Evolutionary conservation across 2,329 filamentous ascomycete genomes (phyloP).

Genomic region (Sporothrix brunneoviolacea): DNA sequence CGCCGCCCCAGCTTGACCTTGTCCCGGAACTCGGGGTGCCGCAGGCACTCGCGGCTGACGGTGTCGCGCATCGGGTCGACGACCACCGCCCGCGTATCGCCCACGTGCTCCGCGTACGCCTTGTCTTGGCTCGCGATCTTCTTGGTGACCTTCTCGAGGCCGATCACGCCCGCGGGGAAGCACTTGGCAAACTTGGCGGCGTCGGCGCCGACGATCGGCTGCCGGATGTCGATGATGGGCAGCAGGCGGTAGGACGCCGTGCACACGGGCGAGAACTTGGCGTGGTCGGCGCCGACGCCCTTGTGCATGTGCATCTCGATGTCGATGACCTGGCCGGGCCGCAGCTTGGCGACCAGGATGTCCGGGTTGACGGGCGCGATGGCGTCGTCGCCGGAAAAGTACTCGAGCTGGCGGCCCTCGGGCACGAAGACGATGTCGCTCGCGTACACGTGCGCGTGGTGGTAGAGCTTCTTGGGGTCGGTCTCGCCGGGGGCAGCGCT

Average conservation of each 20-base stretch:
- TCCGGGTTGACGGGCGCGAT: slow-evolving; percentile 81
- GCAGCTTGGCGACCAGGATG: slow-evolving; percentile 88
- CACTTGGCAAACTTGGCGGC: slow-evolving; percentile 85
- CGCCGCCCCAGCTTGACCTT: slow-evolving; percentile 90
- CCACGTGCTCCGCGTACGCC: slow-evolving; percentile 66
- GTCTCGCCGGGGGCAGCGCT: slow-evolving; percentile 65
- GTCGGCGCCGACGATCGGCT: slow-evolving; percentile 78
- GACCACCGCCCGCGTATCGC: slow-evolving; percentile 83
- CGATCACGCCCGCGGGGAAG: slow-evolving; percentile 85
- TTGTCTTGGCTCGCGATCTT: slow-evolving; percentile 57
- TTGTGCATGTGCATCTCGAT: slow-evolving; percentile 91
- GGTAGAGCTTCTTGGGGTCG: slow-evolving; percentile 78
- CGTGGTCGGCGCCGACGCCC: slow-evolving; percentile 87
- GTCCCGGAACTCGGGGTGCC: slow-evolving; percentile 86
- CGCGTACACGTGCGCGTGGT: slow-evolving; percentile 78
- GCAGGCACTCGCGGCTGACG: slow-evolving; percentile 84
- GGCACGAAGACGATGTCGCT: slow-evolving; percentile 70
- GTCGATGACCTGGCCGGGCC: slow-evolving; percentile 81
- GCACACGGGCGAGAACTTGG: slow-evolving; percentile 94
- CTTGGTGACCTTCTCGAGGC: slow-evolving; percentile 62
- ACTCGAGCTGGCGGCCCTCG: slow-evolving; percentile 62
- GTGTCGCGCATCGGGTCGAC: slow-evolving; percentile 87
- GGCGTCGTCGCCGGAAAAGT: slow-evolving; percentile 60
- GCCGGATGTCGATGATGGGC: slow-evolving; percentile 75
- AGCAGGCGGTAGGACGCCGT: slow-evolving; percentile 89